These are phyloP conservation scores for Leptographium wingfieldii DNA, from an alignment of 2,329 filamentous ascomycete species.

Conservation along the genomic window DNA sequence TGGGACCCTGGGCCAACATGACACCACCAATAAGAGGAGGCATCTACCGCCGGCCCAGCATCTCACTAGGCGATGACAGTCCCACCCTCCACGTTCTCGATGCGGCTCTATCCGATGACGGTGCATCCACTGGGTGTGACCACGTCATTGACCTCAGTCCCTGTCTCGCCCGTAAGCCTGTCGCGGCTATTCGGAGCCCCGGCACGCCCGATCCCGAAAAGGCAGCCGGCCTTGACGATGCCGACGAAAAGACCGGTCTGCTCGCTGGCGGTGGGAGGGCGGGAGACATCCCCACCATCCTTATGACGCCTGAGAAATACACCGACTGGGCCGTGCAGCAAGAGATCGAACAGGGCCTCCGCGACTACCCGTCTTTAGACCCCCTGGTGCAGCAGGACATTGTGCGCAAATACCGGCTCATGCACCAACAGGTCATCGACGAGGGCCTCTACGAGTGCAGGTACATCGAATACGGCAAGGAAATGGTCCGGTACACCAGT, in stretches of 20 bases:
- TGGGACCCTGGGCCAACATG: constrained; percentile 42
- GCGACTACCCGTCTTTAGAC: constrained; percentile 40
- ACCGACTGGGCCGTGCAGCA: constrained; percentile 24
- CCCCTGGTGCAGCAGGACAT: constrained; percentile 41
- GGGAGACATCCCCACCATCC: neutral
- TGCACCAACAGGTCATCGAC: constrained; percentile 42
- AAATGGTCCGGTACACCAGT: constrained; percentile 38
- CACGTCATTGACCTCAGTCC: neutral
- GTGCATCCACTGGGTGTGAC: constrained; percentile 1
- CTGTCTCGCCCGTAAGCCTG: neutral
- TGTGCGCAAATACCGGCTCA: constrained; percentile 37
- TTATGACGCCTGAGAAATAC: constrained; percentile 12
- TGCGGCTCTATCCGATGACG: neutral
- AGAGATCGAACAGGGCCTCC: constrained; percentile 22
- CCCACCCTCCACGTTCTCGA: neutral
- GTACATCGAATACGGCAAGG: constrained; percentile 45
- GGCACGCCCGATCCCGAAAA: neutral
- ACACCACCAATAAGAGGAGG: constrained; percentile 39
- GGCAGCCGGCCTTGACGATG: neutral
- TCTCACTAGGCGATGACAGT: neutral
- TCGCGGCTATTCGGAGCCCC: neutral
- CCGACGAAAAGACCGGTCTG: neutral
- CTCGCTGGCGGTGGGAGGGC: neutral
- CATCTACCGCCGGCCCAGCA: constrained; percentile 4
- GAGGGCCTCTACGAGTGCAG: constrained; percentile 46